A percentile compares a stretch with the other conserved stretches of the same genome.
Conservation (phyloP, 2,329 filamentous ascomycete species). For the Talaromyces rugulosus region DNA sequence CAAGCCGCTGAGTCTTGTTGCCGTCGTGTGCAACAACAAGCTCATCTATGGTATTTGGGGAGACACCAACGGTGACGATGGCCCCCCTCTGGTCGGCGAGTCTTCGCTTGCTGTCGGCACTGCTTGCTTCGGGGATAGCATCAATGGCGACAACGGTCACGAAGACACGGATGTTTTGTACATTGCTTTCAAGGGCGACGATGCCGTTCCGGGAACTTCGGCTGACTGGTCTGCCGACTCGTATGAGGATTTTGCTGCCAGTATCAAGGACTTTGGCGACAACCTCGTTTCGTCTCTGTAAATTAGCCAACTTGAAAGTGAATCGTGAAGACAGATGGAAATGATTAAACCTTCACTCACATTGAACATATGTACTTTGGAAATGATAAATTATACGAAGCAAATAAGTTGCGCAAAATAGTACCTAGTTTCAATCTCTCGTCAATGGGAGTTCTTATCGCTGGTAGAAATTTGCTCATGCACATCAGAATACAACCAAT, state of each 20-base stretch:
- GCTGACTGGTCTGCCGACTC: conserved; percentile 54
- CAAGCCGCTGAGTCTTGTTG: conserved; percentile 52
- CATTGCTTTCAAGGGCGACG: conserved; percentile 55
- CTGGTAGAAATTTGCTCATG: too few relatives aligned
- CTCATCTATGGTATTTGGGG: conserved; percentile 59
- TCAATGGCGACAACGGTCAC: conserved; percentile 56
- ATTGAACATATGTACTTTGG: too few relatives aligned
- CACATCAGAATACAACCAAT: too few relatives aligned
- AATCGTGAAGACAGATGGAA: too few relatives aligned
- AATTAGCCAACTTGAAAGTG: neutral
- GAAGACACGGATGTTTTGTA: conserved; percentile 57
- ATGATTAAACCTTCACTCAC: too few relatives aligned
- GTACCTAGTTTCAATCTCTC: too few relatives aligned
- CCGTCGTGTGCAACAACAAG: conserved; percentile 50
- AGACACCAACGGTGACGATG: conserved; percentile 56
- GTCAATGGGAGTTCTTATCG: too few relatives aligned
- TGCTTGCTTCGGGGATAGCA: conserved; percentile 47
- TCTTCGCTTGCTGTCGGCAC: conserved; percentile 56
- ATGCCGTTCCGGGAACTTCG: conserved; percentile 53
- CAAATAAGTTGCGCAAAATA: too few relatives aligned
- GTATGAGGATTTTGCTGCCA: conserved; percentile 43
- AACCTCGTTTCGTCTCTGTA: conserved; percentile 5
- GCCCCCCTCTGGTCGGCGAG: conserved; percentile 46
- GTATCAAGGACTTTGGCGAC: conserved; percentile 20
- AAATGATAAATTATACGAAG: too few relatives aligned